These are phyloP conservation scores for Starmerella bombicola DNA, from an alignment of 805 yeast genomes.

Conservation along the genomic window DNA sequence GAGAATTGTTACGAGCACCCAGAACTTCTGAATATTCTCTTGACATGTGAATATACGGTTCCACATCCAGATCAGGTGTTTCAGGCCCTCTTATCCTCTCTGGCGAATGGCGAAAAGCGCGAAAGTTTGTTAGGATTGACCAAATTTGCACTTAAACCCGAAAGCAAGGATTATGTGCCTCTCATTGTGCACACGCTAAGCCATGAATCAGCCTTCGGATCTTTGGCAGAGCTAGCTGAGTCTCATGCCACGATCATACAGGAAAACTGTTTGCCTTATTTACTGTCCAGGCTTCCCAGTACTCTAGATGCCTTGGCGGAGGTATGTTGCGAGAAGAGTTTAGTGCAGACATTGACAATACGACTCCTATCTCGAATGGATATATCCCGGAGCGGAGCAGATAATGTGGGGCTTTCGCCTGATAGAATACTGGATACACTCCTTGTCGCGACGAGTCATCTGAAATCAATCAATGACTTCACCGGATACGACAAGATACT, in stretches of 20 bases:
- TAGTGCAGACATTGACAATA: conserved; percentile 32
- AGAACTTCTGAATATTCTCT: conserved; percentile 4
- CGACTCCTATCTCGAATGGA: conserved; percentile 29
- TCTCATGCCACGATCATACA: conserved; percentile 34
- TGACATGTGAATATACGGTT: conserved; percentile 23
- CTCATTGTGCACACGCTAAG: conserved; percentile 16
- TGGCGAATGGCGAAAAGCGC: conserved; percentile 56
- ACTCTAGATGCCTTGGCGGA: conserved; percentile 29
- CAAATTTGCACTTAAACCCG: conserved; percentile 34
- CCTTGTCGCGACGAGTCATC: conserved; percentile 20
- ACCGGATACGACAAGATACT: conserved; percentile 12
- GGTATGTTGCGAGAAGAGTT: conserved; percentile 28
- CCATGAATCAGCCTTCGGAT: conserved; percentile 39
- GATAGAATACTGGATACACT: conserved; percentile 23
- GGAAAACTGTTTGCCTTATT: conserved; percentile 40
- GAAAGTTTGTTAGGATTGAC: conserved; percentile 54
- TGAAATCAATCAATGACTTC: conserved; percentile 17
- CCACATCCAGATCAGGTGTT: conserved; percentile 57
- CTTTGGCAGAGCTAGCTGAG: conserved; percentile 40
- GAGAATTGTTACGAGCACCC: conserved; percentile 5
- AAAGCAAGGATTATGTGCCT: conserved; percentile 14
- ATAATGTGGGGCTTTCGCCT: conserved; percentile 19
- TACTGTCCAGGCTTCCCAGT: conserved; percentile 42
- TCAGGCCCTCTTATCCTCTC: conserved; percentile 49
- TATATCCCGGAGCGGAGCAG: conserved; percentile 7